Percentiles rank a stretch among this genome's conserved stretches.
Evolutionary conservation across 805 yeast species (phyloP).

Genomic region (Pichia gijzeniarum): DNA sequence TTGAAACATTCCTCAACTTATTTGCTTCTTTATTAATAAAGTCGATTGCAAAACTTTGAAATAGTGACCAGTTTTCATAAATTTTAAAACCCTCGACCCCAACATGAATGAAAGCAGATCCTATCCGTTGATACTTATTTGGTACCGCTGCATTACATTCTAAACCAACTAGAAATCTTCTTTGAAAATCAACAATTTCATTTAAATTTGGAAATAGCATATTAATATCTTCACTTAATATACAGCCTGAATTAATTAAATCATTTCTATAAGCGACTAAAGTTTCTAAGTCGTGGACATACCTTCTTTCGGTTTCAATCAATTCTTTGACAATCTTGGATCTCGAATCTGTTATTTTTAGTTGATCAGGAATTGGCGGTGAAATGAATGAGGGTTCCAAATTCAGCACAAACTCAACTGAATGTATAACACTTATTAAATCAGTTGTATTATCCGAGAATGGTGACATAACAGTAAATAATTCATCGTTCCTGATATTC

Average conservation of each 20-base stretch:
- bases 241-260: constrained; percentile 54
- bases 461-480: constrained; percentile 86
- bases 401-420: constrained; percentile 60
- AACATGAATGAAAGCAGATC: constrained; percentile 81
- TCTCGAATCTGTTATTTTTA: constrained; percentile 45
- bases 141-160: constrained; percentile 83
- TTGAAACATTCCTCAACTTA: constrained; percentile 47
- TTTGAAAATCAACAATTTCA: constrained; percentile 84
- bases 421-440: constrained; percentile 64
- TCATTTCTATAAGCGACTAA: constrained; percentile 63
- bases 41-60: constrained; percentile 82
- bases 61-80: constrained; percentile 92
- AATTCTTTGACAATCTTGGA: constrained; percentile 80
- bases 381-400: constrained; percentile 36
- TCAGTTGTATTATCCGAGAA: constrained; percentile 78
- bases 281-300: constrained; percentile 83
- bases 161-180: constrained; percentile 78
- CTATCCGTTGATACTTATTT: constrained; percentile 72
- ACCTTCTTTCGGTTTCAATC: constrained; percentile 85
- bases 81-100: constrained; percentile 73
- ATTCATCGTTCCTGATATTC: constrained; percentile 67
- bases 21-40: constrained; percentile 59
- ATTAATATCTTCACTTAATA: constrained; percentile 75
- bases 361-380: constrained; percentile 20
- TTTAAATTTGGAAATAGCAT: constrained; percentile 77